phyloP scores from a whole-genome alignment of 345 rosid species.

The Brassica napus region Da-Ae NC_063446.1:2234001-2234500 shows the following conservation, averaged over 20 bases:
- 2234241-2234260: too few species aligned
- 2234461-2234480: neutral
- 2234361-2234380: neutral
- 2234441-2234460: conserved; percentile 28
- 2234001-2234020: neutral
- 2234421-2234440: conserved; percentile 1
- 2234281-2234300: neutral
- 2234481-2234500: conserved; percentile 39
- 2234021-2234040: neutral
- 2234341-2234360: neutral
- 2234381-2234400: conserved; percentile 11
- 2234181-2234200: neutral
- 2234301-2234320: neutral
- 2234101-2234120: neutral
- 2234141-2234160: neutral
- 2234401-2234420: conserved; percentile 25
- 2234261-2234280: neutral
- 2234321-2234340: neutral
- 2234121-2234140: neutral
- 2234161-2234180: neutral
- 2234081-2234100: conserved; percentile 28
- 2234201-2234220: neutral
- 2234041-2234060: neutral
- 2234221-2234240: too few species aligned
- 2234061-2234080: too few species aligned